These are phyloP conservation scores for Cutaneotrichosporon cutaneum DNA, from an alignment of 1,284 basidiomycete genomes.

Conservation along the genomic window DNA sequence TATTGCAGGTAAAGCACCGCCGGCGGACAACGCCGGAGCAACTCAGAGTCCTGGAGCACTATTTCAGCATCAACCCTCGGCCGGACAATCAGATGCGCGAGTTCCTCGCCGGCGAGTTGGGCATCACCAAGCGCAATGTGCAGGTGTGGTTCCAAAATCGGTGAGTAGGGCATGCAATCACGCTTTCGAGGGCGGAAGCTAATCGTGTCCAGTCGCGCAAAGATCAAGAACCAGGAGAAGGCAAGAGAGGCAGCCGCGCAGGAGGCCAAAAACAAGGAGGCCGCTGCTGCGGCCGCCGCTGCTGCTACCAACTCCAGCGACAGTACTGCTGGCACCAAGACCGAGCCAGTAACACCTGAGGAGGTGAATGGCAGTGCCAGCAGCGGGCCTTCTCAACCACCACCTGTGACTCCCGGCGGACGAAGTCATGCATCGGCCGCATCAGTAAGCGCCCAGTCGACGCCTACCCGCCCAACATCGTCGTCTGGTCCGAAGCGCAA, in stretches of 20 bases:
- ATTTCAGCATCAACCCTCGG: slow-evolving; percentile 83
- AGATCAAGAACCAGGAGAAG: slow-evolving; percentile 65
- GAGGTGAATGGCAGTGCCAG: not conserved
- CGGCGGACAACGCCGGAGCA: slow-evolving; percentile 79
- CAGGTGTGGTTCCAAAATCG: slow-evolving; percentile 96
- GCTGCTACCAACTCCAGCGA: not conserved
- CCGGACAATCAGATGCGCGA: slow-evolving; percentile 79
- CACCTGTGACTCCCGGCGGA: not conserved
- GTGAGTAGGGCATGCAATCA: slow-evolving; percentile 52
- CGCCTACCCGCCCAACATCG: slow-evolving; percentile 11
- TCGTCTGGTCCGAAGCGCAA: not conserved
- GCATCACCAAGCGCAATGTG: slow-evolving; percentile 87
- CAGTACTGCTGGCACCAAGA: not conserved
- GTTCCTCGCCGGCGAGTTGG: slow-evolving; percentile 72
- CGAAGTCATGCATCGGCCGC: not conserved
- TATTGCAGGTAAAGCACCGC: slow-evolving; percentile 73
- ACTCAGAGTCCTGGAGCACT: slow-evolving; percentile 77
- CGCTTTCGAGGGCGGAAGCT: not conserved
- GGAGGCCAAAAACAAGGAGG: slow-evolving; percentile 29
- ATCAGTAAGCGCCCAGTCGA: not conserved
- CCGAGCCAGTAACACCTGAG: not conserved
- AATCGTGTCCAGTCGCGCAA: slow-evolving; percentile 63
- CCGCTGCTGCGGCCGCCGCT: slow-evolving; percentile 1
- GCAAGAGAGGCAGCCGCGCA: slow-evolving; percentile 36
- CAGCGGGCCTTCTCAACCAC: not conserved